These are phyloP conservation scores for Boletus rufocinnamomeus DNA, from an alignment of 768 basidiomycete species.

Conservation along the genomic window DNA sequence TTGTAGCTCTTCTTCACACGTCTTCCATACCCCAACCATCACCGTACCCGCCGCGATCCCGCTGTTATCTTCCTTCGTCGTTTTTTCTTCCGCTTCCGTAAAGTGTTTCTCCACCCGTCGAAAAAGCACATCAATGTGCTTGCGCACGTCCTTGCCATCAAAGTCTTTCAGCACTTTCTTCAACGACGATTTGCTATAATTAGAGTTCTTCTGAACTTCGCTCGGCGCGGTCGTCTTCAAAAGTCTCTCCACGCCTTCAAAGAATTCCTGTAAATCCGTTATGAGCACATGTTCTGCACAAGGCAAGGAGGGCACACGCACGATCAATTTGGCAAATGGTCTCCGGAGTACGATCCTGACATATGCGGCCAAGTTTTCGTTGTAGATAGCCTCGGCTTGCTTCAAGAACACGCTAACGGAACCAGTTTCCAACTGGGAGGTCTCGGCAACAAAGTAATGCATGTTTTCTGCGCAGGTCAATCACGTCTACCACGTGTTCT, in stretches of 20 bases:
- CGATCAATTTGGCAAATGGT: conserved; percentile 85
- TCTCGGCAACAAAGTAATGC: conserved; percentile 89
- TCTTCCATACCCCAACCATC: conserved; percentile 85
- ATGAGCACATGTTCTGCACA: conserved; percentile 4
- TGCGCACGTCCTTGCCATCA: conserved; percentile 85
- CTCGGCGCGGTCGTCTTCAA: conserved; percentile 75
- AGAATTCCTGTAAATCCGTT: conserved; percentile 71
- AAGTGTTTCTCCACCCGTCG: conserved; percentile 97
- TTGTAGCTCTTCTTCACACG: conserved; percentile 83
- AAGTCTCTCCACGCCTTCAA: conserved; percentile 88
- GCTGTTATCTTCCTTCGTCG: conserved; percentile 54
- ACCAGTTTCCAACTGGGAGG: conserved; percentile 65
- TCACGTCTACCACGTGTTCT: conserved; percentile 1
- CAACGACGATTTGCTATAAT: conserved; percentile 74
- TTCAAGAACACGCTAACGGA: conserved; percentile 64
- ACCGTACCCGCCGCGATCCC: conserved; percentile 62
- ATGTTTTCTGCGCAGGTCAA: conserved; percentile 74
- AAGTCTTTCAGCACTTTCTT: conserved; percentile 87
- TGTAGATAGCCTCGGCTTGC: conserved; percentile 81
- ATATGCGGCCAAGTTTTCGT: conserved; percentile 86
- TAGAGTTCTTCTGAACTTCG: conserved; percentile 74
- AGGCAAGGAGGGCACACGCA: conserved; percentile 39
- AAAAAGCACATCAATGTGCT: conserved; percentile 81
- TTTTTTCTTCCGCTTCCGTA: conserved; percentile 73
- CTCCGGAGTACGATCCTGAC: conserved; percentile 84